Conservation (phyloP, 2,329 filamentous ascomycete genomes). For the Trichoderma pleuroti region DNA sequence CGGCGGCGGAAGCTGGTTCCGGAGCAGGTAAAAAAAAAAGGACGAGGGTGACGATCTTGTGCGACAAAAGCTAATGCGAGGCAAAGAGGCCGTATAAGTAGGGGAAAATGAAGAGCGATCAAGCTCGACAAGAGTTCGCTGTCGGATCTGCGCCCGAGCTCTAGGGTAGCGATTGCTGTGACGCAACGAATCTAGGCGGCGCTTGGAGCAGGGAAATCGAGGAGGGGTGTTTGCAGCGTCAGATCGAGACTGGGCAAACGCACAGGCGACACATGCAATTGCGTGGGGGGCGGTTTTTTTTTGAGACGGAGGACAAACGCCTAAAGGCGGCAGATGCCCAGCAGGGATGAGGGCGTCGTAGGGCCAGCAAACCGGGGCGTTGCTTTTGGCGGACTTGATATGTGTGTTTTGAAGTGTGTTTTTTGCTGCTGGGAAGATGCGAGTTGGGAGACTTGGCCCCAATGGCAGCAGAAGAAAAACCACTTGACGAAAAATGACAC, state of each 20-base stretch:
- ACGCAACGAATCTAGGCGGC: not conserved
- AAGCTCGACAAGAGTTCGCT: not conserved
- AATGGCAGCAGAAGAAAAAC: not conserved
- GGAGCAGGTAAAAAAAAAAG: not conserved
- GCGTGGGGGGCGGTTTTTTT: not conserved
- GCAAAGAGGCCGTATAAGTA: not conserved
- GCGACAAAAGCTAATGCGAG: not conserved
- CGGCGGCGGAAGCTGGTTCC: constrained; percentile 13
- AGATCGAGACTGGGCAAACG: constrained; percentile 7
- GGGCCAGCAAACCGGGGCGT: constrained; percentile 31
- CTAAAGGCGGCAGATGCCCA: constrained; percentile 18
- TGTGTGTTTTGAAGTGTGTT: not conserved
- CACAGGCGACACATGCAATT: constrained; percentile 6
- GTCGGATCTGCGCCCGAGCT: not conserved
- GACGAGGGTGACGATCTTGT: constrained; percentile 4
- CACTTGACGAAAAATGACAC: not conserved
- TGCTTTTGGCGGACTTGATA: not conserved
- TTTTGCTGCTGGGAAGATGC: not conserved
- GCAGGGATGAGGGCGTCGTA: constrained; percentile 17
- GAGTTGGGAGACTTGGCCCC: not conserved
- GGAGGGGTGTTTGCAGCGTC: constrained; percentile 19
- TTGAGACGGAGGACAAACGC: constrained; percentile 10
- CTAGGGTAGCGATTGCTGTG: not conserved
- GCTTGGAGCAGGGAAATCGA: not conserved
- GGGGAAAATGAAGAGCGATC: not conserved